Conservation (phyloP, 495 filamentous ascomycete species). For the Cairneyella variabilis region DNA sequence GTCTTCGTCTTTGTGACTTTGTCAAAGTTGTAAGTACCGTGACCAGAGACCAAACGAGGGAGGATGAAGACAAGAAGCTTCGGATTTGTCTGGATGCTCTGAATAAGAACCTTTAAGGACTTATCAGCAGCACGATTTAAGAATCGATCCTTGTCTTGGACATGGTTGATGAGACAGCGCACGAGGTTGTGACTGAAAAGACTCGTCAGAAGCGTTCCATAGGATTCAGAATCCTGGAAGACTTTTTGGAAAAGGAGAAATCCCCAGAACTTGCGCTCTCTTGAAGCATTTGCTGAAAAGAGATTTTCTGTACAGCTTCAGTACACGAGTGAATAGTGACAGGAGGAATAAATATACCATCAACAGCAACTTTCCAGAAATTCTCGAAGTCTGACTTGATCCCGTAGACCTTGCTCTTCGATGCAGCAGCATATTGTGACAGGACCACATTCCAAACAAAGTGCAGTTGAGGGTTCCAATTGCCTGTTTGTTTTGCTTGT, state of each 20-base stretch:
- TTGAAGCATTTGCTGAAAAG: conserved; percentile 74
- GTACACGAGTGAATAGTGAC: background rate
- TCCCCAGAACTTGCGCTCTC: conserved; percentile 86
- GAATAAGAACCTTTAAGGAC: conserved; percentile 62
- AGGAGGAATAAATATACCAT: conserved; percentile 44
- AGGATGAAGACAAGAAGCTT: conserved; percentile 56
- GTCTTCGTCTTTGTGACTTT: conserved; percentile 85
- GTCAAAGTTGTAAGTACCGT: conserved; percentile 78
- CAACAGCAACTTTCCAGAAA: conserved; percentile 88
- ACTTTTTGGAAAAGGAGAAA: conserved; percentile 80
- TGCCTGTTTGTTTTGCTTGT: conserved; percentile 48
- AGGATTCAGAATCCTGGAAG: conserved; percentile 45
- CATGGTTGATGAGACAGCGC: conserved; percentile 81
- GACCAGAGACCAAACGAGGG: conserved; percentile 58
- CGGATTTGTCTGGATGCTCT: conserved; percentile 61
- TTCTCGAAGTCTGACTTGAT: conserved; percentile 55
- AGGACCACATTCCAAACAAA: conserved; percentile 86
- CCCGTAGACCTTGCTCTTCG: conserved; percentile 30
- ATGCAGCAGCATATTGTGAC: conserved; percentile 39
- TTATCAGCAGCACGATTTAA: conserved; percentile 77
- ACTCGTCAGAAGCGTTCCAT: conserved; percentile 34
- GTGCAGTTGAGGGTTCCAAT: conserved; percentile 75
- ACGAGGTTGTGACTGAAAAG: conserved; percentile 83
- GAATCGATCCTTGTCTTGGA: conserved; percentile 76
- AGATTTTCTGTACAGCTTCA: conserved; percentile 49